phyloP scores from a whole-genome alignment of 129 eudicot genomes.

The Pittosporum tobira region DNA sequence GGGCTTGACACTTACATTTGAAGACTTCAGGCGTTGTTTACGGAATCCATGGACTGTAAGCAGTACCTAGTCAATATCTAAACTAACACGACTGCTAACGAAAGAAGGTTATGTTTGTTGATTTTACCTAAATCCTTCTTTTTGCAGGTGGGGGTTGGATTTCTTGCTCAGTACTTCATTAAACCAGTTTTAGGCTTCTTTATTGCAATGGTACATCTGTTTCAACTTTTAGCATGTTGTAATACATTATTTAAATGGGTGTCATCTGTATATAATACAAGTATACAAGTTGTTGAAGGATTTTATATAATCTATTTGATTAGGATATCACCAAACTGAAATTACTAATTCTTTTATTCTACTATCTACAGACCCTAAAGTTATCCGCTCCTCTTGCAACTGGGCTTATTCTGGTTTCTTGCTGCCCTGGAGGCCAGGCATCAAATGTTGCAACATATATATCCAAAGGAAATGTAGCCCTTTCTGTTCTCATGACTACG shows the following conservation, averaged over 20 bases:
- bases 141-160: conserved; percentile 90
- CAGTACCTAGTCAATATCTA: conserved; percentile 1
- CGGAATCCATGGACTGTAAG: conserved; percentile 99
- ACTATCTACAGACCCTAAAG: conserved; percentile 52
- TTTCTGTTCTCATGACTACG: conserved; percentile 99
- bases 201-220: conserved; percentile 74
- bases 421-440: conserved; percentile 99
- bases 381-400: conserved; percentile 96
- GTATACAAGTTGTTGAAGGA: too few relatives aligned
- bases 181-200: conserved; percentile 81
- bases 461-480: conserved; percentile 97
- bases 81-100: not conserved
- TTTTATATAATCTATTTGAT: too few relatives aligned
- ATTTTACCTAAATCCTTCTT: conserved; percentile 10
- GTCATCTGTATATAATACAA: too few relatives aligned
- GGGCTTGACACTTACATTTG: conserved; percentile 96
- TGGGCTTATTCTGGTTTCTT: conserved; percentile 93
- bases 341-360: not conserved
- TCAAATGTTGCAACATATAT: conserved; percentile 97
- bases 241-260: too few relatives aligned
- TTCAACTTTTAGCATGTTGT: too few relatives aligned
- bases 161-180: conserved; percentile 88
- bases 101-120: not conserved
- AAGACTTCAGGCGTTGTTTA: conserved; percentile 85
- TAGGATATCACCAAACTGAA: not conserved